Evolutionary conservation across 768 basidiomycete species (phyloP), one percentile per base, ranked within the genome.

Genomic region (Cytidiella melzeri): DNA sequence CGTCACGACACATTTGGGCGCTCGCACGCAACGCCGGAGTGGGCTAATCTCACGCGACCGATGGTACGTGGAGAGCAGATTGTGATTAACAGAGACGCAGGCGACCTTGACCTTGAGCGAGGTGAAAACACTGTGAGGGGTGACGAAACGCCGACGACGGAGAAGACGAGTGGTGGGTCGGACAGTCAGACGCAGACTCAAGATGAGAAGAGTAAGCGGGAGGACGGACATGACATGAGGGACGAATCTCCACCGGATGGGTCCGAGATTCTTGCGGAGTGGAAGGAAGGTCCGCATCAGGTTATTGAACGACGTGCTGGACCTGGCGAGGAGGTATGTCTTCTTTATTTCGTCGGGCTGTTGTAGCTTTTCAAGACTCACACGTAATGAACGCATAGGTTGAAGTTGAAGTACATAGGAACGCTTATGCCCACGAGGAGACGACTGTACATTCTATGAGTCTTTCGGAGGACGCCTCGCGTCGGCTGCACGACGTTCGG

Each of bases 11-110:
- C 71, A 10, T 65, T 70, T 45, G 60, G 58, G 15, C 45, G 55
- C 51, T 62, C 67, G 34, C 55, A 63, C 28, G 66, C 72, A 24
- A 69, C 72, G 37, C 88, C 93, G 0, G 91, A 93, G 40, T 96
- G 93, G 91, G 75, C 90, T 7, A 82, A 79, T 42, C 83, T 87
- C 55, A 84, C 87, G 15, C 73, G 81, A 28, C 74, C 81, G 34
- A 81, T 94, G 43, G 70, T 73, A 11, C 77, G 84, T 1, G 83
- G 78, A 4, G 84, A 86, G 45, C 84, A 87, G 40, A 82, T 95
- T 53, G 77, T 92, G 28, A 86, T 95, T 62, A 95, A 96, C 61
- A 76, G 89, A 19, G 93, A 95, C 61, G 69, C 67, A 39, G 69
- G 70, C 34, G 70, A 68, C 13, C 74, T 79, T 65, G 70, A 68